Base-by-base conservation (phyloP, 2,329 filamentous ascomycete species). In the Trichoderma koningiopsis region DNA sequence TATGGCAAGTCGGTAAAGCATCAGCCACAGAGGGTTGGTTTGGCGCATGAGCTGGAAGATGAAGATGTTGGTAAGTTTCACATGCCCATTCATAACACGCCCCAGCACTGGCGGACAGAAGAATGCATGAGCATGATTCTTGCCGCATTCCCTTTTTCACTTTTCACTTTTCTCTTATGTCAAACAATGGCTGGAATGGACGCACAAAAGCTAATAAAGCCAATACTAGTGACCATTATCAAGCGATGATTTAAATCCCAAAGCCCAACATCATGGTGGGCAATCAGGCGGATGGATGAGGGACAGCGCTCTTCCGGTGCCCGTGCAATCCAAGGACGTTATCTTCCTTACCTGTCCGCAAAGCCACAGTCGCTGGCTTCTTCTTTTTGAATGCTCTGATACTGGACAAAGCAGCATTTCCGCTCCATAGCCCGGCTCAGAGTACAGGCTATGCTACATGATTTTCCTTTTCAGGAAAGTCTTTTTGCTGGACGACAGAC, bases 1-100 rank as follows among this genome's bases (percentile, higher is more conserved):
- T 99, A 98, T 81, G 96, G 96, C 74, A 96, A 95, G 80, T 97
- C 94, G 68, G 95, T 98, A 74, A 98, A 98, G 86, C 96, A 99
- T 83, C 96, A 98, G 83, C 96, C 96, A 73, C 96, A 99, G 83
- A 89, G 94, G 77, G 96, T 98, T 72, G 96, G 96, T 61, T 86
- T 99, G 73, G 84, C 88, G 65, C 96, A 99, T 80, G 93, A 97
- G 84, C 86, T 99, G 77, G 93, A 89, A 69, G 96, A 99, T 80
- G 96, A 99, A 83, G 96, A 99, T 83, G 97, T 99, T 81, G 93
- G 93, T 95, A 86, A 83, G 90, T 85, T 66, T 27, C 22, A 10
- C 47, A 83, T 90, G 85, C 65, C 16, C 22, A 10, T 49, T 33
- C 33, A 29, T 56, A 19, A 60, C 70, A 70, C 69, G 33, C 14